Evolutionary conservation across 768 basidiomycete genomes (phyloP).

Genomic region (Hemileccinum impolitum): DNA sequence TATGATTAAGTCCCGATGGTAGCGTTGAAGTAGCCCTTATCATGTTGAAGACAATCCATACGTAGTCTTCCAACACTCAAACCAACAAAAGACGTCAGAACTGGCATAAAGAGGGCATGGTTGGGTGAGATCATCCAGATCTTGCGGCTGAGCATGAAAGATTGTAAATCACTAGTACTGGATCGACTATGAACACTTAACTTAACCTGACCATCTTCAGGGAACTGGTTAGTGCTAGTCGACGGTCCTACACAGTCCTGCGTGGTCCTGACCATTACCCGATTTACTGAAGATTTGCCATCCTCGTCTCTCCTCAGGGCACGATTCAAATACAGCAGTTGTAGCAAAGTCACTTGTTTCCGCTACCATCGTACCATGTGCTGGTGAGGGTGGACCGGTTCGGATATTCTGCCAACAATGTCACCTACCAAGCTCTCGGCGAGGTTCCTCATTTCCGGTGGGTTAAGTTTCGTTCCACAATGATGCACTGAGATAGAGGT

Average conservation of each 20-base stretch:
- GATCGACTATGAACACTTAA: constrained; percentile 7
- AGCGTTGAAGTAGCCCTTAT: not conserved
- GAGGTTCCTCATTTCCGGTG: constrained; percentile 41
- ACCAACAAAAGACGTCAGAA: no score
- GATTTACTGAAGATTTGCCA: no score
- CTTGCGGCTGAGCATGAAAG: no score
- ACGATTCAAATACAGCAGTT: constrained; percentile 26
- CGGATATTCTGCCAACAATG: constrained; percentile 69
- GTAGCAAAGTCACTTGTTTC: constrained; percentile 25
- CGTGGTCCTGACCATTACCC: no score
- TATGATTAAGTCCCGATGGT: not conserved
- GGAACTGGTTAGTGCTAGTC: no score
- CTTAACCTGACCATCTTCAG: constrained; percentile 34
- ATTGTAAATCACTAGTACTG: not conserved
- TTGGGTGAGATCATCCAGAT: no score
- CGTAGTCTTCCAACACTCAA: no score
- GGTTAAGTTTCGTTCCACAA: not conserved
- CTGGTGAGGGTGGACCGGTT: constrained; percentile 61
- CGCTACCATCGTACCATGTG: constrained; percentile 39
- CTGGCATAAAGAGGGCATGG: no score
- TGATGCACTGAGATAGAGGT: not conserved
- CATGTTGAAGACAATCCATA: no score
- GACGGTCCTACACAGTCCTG: no score
- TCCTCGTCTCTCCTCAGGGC: constrained; percentile 36
- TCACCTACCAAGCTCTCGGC: constrained; percentile 63